Evolutionary conservation across 2,329 filamentous ascomycete genomes (phyloP), one percentile per base, ranked within the genome.

Genomic region (Ophiostoma populinum): DNA sequence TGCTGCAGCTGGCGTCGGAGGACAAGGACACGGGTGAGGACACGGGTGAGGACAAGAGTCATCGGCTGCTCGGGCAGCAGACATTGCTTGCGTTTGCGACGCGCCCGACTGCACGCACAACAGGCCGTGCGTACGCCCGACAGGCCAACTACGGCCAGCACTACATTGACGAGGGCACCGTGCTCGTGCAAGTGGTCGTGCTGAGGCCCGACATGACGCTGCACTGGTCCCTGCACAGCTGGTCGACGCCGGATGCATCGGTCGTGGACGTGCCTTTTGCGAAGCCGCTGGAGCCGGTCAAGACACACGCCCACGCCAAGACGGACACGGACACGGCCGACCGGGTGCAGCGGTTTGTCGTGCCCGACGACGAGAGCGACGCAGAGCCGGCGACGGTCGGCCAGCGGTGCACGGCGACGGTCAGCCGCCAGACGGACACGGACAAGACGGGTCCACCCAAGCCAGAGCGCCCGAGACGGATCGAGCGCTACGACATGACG

Each of bases 331-430:
- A 35, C 16, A 38, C 33, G 40, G 44, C 37, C 25, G 32, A 39
- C 33, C 24, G 35, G 25, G n/a, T 41, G 41, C 28, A 43, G 40
- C 15, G 44, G 49, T 39, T 47, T 55, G 35, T 42, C 49, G 28
- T 60, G 48, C 33, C 56, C 49, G 50, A 55, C 47, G 39, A 60
- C 59, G 47, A 67, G 55, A 44, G 52, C 50, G 39, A 56, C 15
- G 11, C 12, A 8, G n/a, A 24, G 5, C 15, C 9, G 11, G n/a
- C 30, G 4, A n/a, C n/a, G n/a, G n/a, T n/a, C n/a, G n/a, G n/a
- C n/a, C n/a, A n/a, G n/a, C n/a, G n/a, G n/a, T n/a, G n/a, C n/a
- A n/a, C n/a, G n/a, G n/a, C n/a, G n/a, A n/a, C n/a, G n/a, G n/a
- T n/a, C n/a, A n/a, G n/a, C n/a, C n/a, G n/a, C n/a, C n/a, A n/a